phyloP scores from a whole-genome alignment of 1,139 yeast species.

The Pneumocystis carinii region DNA sequence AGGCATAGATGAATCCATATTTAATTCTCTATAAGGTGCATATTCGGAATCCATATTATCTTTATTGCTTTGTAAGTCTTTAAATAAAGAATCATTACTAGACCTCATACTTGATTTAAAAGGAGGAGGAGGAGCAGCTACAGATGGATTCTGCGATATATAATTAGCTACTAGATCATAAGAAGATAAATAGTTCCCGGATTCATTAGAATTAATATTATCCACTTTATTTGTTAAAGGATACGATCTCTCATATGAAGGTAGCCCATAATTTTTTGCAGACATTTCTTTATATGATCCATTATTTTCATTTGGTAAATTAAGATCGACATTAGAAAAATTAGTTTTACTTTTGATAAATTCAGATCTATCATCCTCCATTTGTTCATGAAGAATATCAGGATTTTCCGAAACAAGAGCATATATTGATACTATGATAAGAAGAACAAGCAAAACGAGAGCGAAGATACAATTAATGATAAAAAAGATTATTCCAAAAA shows the following conservation, averaged over 20 bases:
- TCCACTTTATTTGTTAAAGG: not conserved
- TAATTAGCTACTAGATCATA: not conserved
- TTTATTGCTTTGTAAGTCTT: not conserved
- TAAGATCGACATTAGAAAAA: slow-evolving; percentile 23
- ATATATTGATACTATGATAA: slow-evolving; percentile 67
- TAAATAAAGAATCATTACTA: not conserved
- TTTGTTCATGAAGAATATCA: slow-evolving; percentile 88
- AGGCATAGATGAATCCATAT: not conserved
- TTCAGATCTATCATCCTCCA: slow-evolving; percentile 91
- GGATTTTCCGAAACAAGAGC: slow-evolving; percentile 84
- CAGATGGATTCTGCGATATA: not conserved
- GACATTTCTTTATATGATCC: not conserved
- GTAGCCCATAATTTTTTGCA: not conserved
- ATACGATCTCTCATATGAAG: not conserved
- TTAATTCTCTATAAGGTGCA: not conserved
- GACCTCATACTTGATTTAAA: not conserved
- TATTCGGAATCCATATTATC: not conserved
- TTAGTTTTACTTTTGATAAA: slow-evolving; percentile 45
- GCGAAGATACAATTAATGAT: slow-evolving; percentile 83
- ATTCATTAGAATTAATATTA: not conserved
- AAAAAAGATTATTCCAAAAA: slow-evolving; percentile 87
- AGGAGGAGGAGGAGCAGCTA: not conserved
- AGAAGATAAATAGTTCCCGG: not conserved
- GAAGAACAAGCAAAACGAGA: slow-evolving; percentile 57
- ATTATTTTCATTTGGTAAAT: not conserved